These are phyloP conservation scores for Tremella mesenterica DNA, from an alignment of 768 basidiomycete species.

Conservation along the genomic window DNA sequence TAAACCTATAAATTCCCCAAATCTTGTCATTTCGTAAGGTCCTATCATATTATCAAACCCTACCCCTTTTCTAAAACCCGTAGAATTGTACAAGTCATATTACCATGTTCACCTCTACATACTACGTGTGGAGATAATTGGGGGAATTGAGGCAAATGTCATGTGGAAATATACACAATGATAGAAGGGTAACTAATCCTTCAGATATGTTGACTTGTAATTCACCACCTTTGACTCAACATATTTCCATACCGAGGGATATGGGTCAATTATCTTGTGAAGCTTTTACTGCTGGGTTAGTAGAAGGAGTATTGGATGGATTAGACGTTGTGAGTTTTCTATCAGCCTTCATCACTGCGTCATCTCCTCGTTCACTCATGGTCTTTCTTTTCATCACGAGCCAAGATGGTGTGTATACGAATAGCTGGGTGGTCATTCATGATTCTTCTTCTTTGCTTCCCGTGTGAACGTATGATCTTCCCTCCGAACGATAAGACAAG, in stretches of 20 bases:
- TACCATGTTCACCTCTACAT: too few species aligned
- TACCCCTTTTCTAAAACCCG: not conserved
- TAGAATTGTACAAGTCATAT: too few species aligned
- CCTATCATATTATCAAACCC: not conserved
- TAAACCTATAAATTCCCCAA: too few species aligned
- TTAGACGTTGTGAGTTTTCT: slow-evolving; percentile 75
- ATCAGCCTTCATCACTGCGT: not conserved
- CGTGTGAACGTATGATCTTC: too few species aligned
- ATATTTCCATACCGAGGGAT: slow-evolving; percentile 88
- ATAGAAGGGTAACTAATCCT: not conserved
- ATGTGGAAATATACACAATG: too few species aligned
- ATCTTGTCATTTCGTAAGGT: not conserved
- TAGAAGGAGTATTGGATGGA: slow-evolving; percentile 92
- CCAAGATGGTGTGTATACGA: too few species aligned
- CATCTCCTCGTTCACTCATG: slow-evolving; percentile 1
- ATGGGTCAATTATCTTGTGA: slow-evolving; percentile 90
- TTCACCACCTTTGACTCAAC: slow-evolving; percentile 79
- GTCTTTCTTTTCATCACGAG: not conserved
- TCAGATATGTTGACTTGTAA: slow-evolving; percentile 98
- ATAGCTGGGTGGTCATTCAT: too few species aligned
- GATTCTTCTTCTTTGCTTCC: not conserved
- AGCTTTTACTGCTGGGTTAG: slow-evolving; percentile 94
- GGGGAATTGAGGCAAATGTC: too few species aligned
- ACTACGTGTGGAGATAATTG: too few species aligned
- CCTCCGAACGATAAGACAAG: not conserved